Base-by-base conservation (phyloP, 176 grass and related monocot genomes). In the Musa beccarii region DNA sequence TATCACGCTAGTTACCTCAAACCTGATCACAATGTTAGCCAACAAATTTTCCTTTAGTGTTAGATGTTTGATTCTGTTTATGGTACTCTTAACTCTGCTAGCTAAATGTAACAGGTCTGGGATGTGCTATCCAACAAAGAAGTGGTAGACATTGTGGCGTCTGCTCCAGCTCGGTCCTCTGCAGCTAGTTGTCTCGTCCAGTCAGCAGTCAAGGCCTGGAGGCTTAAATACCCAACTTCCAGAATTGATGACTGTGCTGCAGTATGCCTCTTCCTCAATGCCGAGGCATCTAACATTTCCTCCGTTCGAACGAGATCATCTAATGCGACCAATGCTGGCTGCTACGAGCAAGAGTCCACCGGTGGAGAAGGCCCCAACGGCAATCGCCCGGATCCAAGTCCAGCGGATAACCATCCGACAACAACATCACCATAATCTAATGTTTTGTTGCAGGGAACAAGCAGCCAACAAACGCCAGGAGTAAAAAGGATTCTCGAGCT, bases 51-150 rank as follows among this genome's bases (percentile, higher is more conserved):
- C 3, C 19, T 51, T 51, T 3, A 71, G 34, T 6, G 34, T 43
- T 43, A 43, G 34, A 43, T 43, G 34, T 43, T 43, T 43, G 34
- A 34, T 34, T 34, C 34, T 34, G 34, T 34, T 34, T 34, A 34
- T 5, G 34, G 4, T 43, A 6, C 4, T 7, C 3, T 22, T 52
- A 21, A 51, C 19, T 22, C 11, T 23, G 15, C 17, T n/a, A 16
- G 51, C n/a, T 71, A 22, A 51, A 19, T 76, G 24, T 82, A n/a
- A 72, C 76, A 92, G 90, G 87, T 89, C 2, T 92, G 90, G 90
- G 90, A 92, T 83, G 90, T 92, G 10, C 66, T 92, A 50, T 83
- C 90, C 57, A 92, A 92, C 69, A 79, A 87, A 54, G 90, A 89
- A 80, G 90, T 89, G 26, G 82, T 92, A 34, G 79, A 92, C 72